Conservation (phyloP, 148 eudicot species). For the Vaccinium macrocarpon region DNA sequence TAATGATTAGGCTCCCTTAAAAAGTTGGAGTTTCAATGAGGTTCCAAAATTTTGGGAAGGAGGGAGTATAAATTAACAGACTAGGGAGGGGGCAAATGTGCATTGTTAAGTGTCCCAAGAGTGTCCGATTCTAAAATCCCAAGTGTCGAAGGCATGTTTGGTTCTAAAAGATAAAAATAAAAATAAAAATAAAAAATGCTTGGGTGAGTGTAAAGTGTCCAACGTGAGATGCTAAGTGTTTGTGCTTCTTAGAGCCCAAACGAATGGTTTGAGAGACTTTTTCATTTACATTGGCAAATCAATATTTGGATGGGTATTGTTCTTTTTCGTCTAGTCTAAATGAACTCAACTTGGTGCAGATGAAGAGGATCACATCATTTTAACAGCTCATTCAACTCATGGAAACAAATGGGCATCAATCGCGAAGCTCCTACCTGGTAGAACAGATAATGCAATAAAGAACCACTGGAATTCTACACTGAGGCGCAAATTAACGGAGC, state of each 20-base stretch:
- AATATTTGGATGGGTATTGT: not conserved
- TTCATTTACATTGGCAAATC: not conserved
- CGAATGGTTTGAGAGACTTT: not conserved
- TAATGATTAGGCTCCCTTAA: too few species aligned
- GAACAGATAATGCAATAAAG: constrained; percentile 91
- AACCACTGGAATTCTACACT: constrained; percentile 92
- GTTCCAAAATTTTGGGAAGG: too few species aligned
- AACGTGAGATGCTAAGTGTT: not conserved
- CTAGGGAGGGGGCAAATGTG: not conserved
- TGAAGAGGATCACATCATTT: constrained; percentile 66
- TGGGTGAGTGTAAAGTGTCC: not conserved
- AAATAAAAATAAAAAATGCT: not conserved
- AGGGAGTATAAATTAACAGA: not conserved
- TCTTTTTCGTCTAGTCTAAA: not conserved
- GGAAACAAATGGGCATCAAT: constrained; percentile 90
- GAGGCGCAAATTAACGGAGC: constrained; percentile 42
- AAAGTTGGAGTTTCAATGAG: too few species aligned
- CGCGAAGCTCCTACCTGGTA: constrained; percentile 76
- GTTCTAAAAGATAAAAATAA: not conserved
- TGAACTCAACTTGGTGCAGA: constrained; percentile 39
- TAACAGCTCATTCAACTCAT: constrained; percentile 66
- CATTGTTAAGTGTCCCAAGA: not conserved
- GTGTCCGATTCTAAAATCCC: not conserved
- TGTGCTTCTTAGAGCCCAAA: not conserved
- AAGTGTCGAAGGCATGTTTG: not conserved